phyloP scores from a whole-genome alignment of 192 early-diverging fungal genomes.

The Coemansia sp. region DNA sequence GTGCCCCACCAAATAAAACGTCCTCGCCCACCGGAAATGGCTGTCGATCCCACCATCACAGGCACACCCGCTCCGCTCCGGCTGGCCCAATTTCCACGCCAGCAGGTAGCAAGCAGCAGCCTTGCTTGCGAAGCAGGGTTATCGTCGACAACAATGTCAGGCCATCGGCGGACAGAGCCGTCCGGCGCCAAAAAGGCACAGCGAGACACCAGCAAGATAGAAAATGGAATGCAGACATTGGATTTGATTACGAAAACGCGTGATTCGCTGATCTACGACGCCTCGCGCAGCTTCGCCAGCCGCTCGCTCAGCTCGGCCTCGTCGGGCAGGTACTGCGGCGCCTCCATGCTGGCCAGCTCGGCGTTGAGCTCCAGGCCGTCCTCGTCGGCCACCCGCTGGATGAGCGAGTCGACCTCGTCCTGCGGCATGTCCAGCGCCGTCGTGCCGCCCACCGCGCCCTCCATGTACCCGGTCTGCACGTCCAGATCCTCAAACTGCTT shows the following conservation, averaged over 20 bases:
- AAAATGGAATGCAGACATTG: no score
- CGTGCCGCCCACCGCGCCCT: slow-evolving; percentile 83
- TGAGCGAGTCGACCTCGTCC: slow-evolving; percentile 87
- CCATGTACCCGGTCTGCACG: slow-evolving; percentile 97
- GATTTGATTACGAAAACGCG: neutral
- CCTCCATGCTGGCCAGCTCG: slow-evolving; percentile 31
- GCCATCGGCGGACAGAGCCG: no score
- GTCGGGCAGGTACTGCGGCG: slow-evolving; percentile 54
- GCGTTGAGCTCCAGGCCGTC: slow-evolving; percentile 84
- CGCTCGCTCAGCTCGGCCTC: slow-evolving; percentile 59
- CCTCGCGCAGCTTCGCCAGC: slow-evolving; percentile 61
- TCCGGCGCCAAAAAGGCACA: no score
- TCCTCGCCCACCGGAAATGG: no score
- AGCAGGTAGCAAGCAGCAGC: no score
- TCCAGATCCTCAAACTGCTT: slow-evolving; percentile 95
- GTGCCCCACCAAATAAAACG: no score
- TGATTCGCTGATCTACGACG: slow-evolving; percentile 11
- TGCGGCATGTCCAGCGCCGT: slow-evolving; percentile 85
- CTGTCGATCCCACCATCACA: no score
- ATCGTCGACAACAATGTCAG: no score
- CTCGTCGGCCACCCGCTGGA: slow-evolving; percentile 97
- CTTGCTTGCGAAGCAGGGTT: no score
- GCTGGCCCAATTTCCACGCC: no score
- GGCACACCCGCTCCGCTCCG: no score
- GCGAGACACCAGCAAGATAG: no score